These are phyloP conservation scores for Nannizzia gypsea DNA, from an alignment of 2,329 filamentous ascomycete species.

Conservation along the genomic window DNA sequence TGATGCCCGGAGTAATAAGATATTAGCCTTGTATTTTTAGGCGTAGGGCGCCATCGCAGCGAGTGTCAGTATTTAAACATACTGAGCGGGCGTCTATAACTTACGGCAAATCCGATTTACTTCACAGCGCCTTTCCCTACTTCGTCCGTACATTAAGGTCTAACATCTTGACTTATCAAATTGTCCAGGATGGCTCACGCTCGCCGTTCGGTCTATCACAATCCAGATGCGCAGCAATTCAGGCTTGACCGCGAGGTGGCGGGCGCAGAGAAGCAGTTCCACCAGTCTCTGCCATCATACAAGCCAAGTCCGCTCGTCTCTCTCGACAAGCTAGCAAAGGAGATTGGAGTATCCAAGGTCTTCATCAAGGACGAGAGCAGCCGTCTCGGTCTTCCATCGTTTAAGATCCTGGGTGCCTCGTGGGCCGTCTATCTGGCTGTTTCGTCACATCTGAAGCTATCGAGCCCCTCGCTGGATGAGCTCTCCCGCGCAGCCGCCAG, in stretches of 20 bases:
- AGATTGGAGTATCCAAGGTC: constrained; percentile 47
- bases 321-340: constrained; percentile 43
- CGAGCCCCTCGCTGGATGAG: constrained; percentile 34
- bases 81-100: neutral
- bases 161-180: neutral
- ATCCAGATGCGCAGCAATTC: constrained; percentile 12
- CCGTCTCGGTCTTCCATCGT: constrained; percentile 58
- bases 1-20: too few relatives aligned
- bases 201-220: constrained; percentile 6
- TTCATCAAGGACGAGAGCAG: constrained; percentile 60
- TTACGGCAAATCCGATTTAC: too few relatives aligned
- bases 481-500: constrained; percentile 28
- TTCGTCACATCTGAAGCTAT: constrained; percentile 33
- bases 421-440: constrained; percentile 57
- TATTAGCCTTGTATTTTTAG: neutral
- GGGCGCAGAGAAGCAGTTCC: constrained; percentile 37
- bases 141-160: too few relatives aligned
- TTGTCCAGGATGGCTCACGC: constrained; percentile 1
- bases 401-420: constrained; percentile 70
- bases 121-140: neutral
- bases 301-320: constrained; percentile 43
- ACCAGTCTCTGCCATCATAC: constrained; percentile 47
- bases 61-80: neutral
- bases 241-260: neutral
- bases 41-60: neutral